phyloP scores from a whole-genome alignment of 1,284 basidiomycete species.

The Leccinum pallidistipes region DNA sequence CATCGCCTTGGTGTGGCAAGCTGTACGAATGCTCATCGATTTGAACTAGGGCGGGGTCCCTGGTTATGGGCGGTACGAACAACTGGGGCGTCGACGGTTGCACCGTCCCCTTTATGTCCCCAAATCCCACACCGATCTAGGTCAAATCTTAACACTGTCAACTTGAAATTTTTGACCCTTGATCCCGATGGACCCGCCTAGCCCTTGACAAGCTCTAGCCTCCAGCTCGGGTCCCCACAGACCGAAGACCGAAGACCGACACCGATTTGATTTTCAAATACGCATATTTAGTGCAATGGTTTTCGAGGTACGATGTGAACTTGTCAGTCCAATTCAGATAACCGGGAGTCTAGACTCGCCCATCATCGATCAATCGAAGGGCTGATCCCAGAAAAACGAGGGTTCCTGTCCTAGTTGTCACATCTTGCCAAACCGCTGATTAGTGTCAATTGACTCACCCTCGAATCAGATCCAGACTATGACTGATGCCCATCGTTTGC shows the following conservation, averaged over 20 bases:
- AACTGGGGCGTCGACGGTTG: neutral
- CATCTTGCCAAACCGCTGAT: neutral
- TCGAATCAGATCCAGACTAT: slow-evolving; percentile 11
- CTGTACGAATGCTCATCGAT: neutral
- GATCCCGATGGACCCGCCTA: slow-evolving; percentile 4
- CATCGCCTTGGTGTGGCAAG: neutral
- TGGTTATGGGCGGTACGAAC: neutral
- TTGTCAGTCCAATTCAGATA: neutral
- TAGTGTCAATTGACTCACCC: slow-evolving; percentile 2
- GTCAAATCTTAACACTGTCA: neutral
- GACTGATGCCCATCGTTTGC: neutral
- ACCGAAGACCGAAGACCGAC: neutral
- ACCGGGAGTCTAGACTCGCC: slow-evolving; percentile 6
- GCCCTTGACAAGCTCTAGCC: slow-evolving; percentile 7
- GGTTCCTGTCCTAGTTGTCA: slow-evolving; percentile 9
- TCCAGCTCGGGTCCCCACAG: slow-evolving; percentile 1
- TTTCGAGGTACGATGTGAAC: neutral
- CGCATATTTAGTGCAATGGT: neutral
- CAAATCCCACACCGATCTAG: neutral
- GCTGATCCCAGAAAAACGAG: slow-evolving; percentile 7
- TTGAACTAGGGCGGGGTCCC: neutral
- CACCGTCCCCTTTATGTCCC: neutral
- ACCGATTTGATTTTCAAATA: slow-evolving; percentile 24
- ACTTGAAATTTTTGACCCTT: neutral
- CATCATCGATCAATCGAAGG: slow-evolving; percentile 15